A percentile compares a stretch with the other conserved stretches of the same genome.
Evolutionary conservation across 2,329 filamentous ascomycete species (phyloP).

Genomic region (Venturiaceae sp.): DNA sequence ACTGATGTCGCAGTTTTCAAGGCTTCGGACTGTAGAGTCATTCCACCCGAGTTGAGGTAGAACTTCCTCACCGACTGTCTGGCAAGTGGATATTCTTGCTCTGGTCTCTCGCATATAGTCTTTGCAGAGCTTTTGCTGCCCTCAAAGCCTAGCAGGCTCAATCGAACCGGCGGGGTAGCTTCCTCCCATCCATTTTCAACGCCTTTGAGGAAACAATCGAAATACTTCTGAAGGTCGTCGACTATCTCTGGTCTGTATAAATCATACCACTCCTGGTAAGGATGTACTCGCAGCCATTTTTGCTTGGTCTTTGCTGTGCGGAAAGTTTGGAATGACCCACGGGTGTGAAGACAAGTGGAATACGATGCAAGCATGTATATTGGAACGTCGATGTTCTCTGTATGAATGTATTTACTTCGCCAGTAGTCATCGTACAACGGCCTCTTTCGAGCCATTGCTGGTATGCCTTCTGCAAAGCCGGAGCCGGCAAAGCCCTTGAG

Average conservation of each 20-base stretch:
- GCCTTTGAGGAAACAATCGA: background rate
- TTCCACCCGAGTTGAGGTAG: background rate
- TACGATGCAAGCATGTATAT: slow-evolving; percentile 16
- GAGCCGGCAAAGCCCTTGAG: background rate
- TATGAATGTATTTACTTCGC: slow-evolving; percentile 16
- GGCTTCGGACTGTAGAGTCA: too few species aligned
- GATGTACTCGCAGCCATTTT: slow-evolving; percentile 35
- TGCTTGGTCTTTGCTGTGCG: slow-evolving; percentile 25
- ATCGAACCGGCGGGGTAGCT: background rate
- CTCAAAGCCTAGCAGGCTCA: too few species aligned
- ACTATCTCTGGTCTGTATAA: slow-evolving; percentile 25
- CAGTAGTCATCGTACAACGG: slow-evolving; percentile 15
- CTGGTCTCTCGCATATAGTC: too few species aligned
- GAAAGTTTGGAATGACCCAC: slow-evolving; percentile 23
- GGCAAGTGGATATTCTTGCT: too few species aligned
- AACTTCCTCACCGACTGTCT: too few species aligned
- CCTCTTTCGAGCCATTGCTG: slow-evolving; percentile 13
- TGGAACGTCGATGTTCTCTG: slow-evolving; percentile 16
- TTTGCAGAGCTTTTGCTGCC: too few species aligned
- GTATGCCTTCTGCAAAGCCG: background rate
- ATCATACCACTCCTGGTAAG: slow-evolving; percentile 37
- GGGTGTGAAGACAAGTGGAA: slow-evolving; percentile 13
- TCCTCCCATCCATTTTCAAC: slow-evolving; percentile 2
- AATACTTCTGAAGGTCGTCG: slow-evolving; percentile 23
- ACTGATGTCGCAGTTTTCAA: too few species aligned